Percentiles rank a stretch among this genome's conserved stretches.
These are phyloP conservation scores for Paramyrothecium sp. DNA, from an alignment of 2,329 filamentous ascomycete genomes.

Conservation along the genomic window DNA sequence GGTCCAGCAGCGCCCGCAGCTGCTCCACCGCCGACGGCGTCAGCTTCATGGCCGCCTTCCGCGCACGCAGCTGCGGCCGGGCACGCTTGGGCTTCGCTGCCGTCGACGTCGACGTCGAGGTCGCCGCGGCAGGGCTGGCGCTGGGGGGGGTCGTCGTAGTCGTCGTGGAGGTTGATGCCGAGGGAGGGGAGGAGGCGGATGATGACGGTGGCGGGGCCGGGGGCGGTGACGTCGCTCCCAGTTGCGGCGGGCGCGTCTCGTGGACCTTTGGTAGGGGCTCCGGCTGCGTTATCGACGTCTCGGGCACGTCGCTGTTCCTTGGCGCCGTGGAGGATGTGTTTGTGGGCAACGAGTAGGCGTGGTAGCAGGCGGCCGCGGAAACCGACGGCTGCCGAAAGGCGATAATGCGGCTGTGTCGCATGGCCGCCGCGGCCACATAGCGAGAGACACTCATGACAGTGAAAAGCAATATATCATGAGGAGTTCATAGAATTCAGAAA, in stretches of 20 bases:
- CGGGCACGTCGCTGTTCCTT: slow-evolving; percentile 41
- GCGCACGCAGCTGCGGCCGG: slow-evolving; percentile 48
- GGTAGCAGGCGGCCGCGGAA: slow-evolving; percentile 40
- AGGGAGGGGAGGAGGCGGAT: slow-evolving; percentile 10
- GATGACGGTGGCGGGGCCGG: slow-evolving; percentile 12
- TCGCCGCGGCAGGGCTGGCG: slow-evolving; percentile 30
- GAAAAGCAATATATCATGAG: slow-evolving; percentile 17
- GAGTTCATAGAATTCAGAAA: neutral
- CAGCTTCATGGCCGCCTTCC: slow-evolving; percentile 89
- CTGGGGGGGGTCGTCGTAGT: slow-evolving; percentile 12
- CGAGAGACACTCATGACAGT: slow-evolving; percentile 41
- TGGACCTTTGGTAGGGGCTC: slow-evolving; percentile 46
- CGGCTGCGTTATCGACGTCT: slow-evolving; percentile 46
- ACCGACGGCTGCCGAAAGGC: slow-evolving; percentile 41
- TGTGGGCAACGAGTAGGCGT: slow-evolving; percentile 49
- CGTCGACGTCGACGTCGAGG: slow-evolving; percentile 47
- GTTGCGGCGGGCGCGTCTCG: slow-evolving; percentile 47
- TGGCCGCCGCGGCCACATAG: slow-evolving; percentile 38
- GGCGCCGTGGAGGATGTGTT: slow-evolving; percentile 37
- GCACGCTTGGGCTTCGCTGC: slow-evolving; percentile 55
- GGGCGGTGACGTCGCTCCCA: slow-evolving; percentile 16
- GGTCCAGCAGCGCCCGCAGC: slow-evolving; percentile 72
- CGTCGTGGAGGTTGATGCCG: slow-evolving; percentile 11
- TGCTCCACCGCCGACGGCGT: slow-evolving; percentile 79
- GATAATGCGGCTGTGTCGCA: slow-evolving; percentile 35